Evolutionary conservation across 495 filamentous ascomycete species (phyloP).

Genomic region (Penicillium bialowiezense): DNA sequence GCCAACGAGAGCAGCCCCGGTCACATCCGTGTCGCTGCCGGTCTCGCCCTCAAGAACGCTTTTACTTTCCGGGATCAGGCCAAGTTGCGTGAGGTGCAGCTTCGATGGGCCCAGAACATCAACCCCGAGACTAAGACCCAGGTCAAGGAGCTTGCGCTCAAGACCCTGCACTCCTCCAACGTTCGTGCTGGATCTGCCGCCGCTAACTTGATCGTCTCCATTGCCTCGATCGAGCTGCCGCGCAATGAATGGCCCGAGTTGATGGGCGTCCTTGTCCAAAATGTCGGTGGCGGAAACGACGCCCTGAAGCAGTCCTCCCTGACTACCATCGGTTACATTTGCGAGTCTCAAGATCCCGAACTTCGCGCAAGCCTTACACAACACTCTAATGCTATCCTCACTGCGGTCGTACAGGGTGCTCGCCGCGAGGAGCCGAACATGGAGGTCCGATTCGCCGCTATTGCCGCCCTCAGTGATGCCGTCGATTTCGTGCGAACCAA

Average conservation of each 20-base stretch:
- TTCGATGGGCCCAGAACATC: constrained; percentile 83
- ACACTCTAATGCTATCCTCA: constrained; percentile 96
- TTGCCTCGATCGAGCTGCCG: constrained; percentile 92
- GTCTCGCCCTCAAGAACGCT: constrained; percentile 95
- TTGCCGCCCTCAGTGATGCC: constrained; percentile 92
- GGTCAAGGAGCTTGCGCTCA: constrained; percentile 83
- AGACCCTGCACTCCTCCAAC: constrained; percentile 76
- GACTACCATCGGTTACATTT: constrained; percentile 94
- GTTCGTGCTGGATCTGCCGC: constrained; percentile 79
- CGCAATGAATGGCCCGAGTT: constrained; percentile 94
- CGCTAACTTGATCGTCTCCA: constrained; percentile 91
- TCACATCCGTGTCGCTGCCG: constrained; percentile 86
- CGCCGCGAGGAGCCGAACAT: constrained; percentile 89
- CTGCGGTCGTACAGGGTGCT: constrained; percentile 94
- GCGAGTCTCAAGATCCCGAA: constrained; percentile 88
- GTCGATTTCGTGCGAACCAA: constrained; percentile 96
- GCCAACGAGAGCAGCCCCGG: constrained; percentile 83
- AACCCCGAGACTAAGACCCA: constrained; percentile 72
- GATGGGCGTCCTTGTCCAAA: constrained; percentile 81
- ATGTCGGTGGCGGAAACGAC: constrained; percentile 81
- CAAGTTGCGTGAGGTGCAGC: constrained; percentile 81
- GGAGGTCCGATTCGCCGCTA: constrained; percentile 88
- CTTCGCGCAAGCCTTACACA: constrained; percentile 74
- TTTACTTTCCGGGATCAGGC: constrained; percentile 87
- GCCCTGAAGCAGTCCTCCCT: constrained; percentile 91